A percentile compares a stretch with the other conserved stretches of the same genome.
Conservation (phyloP, 345 rosid genomes). For the Streptanthus diversifolius region DNA sequence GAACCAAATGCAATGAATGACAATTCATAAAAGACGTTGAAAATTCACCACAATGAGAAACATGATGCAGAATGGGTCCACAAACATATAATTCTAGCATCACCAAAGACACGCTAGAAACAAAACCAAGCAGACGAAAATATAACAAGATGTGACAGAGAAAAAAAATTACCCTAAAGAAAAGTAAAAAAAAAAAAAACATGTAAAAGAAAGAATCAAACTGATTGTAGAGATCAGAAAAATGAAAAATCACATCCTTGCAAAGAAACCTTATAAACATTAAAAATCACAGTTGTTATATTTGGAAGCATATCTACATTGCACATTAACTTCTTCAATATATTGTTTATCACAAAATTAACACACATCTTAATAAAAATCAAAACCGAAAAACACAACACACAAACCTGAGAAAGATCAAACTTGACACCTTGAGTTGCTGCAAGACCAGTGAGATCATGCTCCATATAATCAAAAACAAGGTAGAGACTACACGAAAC, state of each 20-base stretch:
- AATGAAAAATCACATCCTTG: not conserved
- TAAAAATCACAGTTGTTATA: not conserved
- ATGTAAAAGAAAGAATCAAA: not conserved
- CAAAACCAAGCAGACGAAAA: slow-evolving; percentile 19
- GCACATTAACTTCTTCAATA: not conserved
- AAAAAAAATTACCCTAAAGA: not conserved
- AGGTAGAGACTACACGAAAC: slow-evolving; percentile 86
- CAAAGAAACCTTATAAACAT: not conserved
- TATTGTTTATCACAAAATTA: no score
- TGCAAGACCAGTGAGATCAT: slow-evolving; percentile 84
- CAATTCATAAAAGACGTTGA: not conserved
- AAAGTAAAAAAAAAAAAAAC: not conserved
- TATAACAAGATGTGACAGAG: slow-evolving; percentile 2
- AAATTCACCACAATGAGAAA: not conserved
- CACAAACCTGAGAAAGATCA: slow-evolving; percentile 75
- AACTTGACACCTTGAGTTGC: slow-evolving; percentile 72
- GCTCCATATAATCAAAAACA: slow-evolving; percentile 92
- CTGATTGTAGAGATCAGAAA: not conserved
- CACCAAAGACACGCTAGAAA: slow-evolving; percentile 20
- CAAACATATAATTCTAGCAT: slow-evolving; percentile 10
- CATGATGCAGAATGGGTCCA: slow-evolving; percentile 28
- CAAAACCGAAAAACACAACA: not conserved
- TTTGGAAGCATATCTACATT: not conserved
- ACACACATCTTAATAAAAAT: no score
- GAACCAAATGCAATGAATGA: not conserved